Conservation (phyloP, 1,284 basidiomycete species). For the Sporisorium graminicola region DNA sequence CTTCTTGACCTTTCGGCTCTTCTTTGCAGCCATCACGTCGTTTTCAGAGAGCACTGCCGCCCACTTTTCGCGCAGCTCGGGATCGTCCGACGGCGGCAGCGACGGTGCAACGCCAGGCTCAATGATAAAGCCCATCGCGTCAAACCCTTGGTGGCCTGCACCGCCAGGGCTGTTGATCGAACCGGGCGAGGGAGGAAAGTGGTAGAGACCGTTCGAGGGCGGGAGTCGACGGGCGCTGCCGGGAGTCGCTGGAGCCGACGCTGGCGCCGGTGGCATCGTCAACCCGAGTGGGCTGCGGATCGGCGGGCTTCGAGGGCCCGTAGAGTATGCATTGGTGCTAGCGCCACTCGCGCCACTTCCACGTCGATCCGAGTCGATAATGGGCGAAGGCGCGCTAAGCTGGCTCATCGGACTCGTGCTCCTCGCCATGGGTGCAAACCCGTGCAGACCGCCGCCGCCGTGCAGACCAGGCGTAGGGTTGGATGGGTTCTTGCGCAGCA, state of each 20-base stretch:
- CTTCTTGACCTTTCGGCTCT: constrained; percentile 86
- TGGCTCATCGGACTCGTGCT: constrained; percentile 42
- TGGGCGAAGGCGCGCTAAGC: constrained; percentile 36
- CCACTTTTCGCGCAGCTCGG: constrained; percentile 82
- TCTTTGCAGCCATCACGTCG: constrained; percentile 77
- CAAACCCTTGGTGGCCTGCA: constrained; percentile 19
- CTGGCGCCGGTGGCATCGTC: constrained; percentile 12
- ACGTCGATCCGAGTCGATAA: constrained; percentile 19
- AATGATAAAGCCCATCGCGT: constrained; percentile 58
- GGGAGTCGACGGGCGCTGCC: constrained; percentile 5
- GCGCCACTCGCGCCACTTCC: constrained; percentile 32
- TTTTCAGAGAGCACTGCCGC: constrained; percentile 77
- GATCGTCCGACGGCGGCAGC: constrained; percentile 73
- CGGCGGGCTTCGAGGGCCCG: constrained; percentile 35
- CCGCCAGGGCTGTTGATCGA: constrained; percentile 19
- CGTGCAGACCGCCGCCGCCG: constrained; percentile 45
- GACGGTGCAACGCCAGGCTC: constrained; percentile 32
- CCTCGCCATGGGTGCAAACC: constrained; percentile 40
- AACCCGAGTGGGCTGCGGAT: constrained; percentile 35
- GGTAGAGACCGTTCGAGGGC: constrained; percentile 10
- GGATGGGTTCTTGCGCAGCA: constrained; percentile 63
- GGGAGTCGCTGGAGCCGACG: constrained; percentile 27
- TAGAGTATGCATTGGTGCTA: constrained; percentile 29
- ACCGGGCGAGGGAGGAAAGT: constrained; percentile 23
- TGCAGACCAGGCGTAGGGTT: constrained; percentile 61